Percentiles rank a stretch among this genome's conserved stretches.
phyloP scores from a whole-genome alignment of 768 basidiomycete genomes.

The Rubroboletus satanas region DNA sequence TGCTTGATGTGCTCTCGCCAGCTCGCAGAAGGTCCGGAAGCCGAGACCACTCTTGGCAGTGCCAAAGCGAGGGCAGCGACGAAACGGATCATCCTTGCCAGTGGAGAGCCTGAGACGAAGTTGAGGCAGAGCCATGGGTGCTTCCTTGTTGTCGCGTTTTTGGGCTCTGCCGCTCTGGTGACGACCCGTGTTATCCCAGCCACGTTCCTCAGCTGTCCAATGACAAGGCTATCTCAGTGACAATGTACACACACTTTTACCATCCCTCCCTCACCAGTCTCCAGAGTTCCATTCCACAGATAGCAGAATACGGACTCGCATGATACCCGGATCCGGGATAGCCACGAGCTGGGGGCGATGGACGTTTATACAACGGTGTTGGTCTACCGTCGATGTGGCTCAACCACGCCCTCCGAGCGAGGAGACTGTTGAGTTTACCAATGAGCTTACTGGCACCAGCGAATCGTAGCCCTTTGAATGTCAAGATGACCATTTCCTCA shows the following conservation, averaged over 20 bases:
- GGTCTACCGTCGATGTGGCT: slow-evolving; percentile 24
- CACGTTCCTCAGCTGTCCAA: slow-evolving; percentile 18
- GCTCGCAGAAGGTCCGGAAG: slow-evolving; percentile 1
- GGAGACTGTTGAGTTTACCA: slow-evolving; percentile 22
- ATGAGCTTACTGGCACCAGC: background rate
- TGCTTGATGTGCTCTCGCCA: slow-evolving; percentile 26
- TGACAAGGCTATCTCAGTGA: background rate
- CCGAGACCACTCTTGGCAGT: background rate
- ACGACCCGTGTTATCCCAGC: background rate
- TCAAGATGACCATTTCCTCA: background rate
- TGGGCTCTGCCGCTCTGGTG: background rate
- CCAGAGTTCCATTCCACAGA: too few species aligned
- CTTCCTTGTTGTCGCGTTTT: slow-evolving; percentile 2
- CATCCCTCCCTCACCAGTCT: background rate
- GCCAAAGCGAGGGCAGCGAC: slow-evolving; percentile 6
- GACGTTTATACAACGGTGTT: slow-evolving; percentile 13
- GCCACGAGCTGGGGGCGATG: background rate
- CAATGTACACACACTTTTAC: too few species aligned
- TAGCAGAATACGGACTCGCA: too few species aligned
- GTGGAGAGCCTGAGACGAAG: background rate
- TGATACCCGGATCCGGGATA: slow-evolving; percentile 1
- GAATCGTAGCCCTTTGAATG: too few species aligned
- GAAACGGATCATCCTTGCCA: slow-evolving; percentile 10
- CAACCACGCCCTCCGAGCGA: slow-evolving; percentile 26
- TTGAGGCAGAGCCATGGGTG: background rate